phyloP scores from a whole-genome alignment of 2,329 filamentous ascomycete species.

The Colletotrichum sp. region DNA sequence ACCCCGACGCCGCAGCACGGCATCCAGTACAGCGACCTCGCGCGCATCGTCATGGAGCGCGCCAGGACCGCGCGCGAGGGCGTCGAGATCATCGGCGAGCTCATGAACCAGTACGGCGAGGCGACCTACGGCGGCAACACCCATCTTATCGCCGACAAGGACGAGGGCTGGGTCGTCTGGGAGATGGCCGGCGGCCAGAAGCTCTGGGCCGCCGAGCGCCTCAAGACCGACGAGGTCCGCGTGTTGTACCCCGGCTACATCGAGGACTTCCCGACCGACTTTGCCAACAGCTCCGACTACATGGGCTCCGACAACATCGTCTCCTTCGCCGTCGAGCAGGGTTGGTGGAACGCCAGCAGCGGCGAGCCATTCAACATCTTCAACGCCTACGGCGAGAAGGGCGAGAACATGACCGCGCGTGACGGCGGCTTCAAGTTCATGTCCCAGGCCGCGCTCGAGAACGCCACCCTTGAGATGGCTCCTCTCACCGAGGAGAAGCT shows the following conservation, averaged over 20 bases:
- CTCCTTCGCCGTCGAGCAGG: slow-evolving; percentile 29
- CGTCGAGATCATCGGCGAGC: slow-evolving; percentile 44
- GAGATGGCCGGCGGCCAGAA: slow-evolving; percentile 30
- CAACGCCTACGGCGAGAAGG: slow-evolving; percentile 27
- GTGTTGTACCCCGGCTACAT: slow-evolving; percentile 33
- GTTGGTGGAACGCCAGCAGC: slow-evolving; percentile 28
- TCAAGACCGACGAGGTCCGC: slow-evolving; percentile 26
- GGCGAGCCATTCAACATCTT: slow-evolving; percentile 31
- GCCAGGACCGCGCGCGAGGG: slow-evolving; percentile 43
- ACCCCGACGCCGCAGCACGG: slow-evolving; percentile 44
- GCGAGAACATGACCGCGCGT: slow-evolving; percentile 24
- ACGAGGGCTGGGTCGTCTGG: slow-evolving; percentile 34
- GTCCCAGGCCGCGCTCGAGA: slow-evolving; percentile 29
- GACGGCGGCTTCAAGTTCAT: slow-evolving; percentile 34
- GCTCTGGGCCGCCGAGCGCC: slow-evolving; percentile 31
- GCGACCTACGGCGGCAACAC: slow-evolving; percentile 47
- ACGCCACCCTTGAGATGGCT: slow-evolving; percentile 40
- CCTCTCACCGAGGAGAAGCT: slow-evolving; percentile 56
- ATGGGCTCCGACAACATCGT: slow-evolving; percentile 31
- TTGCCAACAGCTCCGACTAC: slow-evolving; percentile 24
- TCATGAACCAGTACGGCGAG: slow-evolving; percentile 44
- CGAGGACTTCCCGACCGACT: slow-evolving; percentile 30
- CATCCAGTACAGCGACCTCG: slow-evolving; percentile 45
- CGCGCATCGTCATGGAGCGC: slow-evolving; percentile 43
- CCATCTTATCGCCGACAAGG: slow-evolving; percentile 41